Percentiles rank a stretch among this genome's conserved stretches.
These are phyloP conservation scores for Cocos nucifera DNA, from an alignment of 176 grass and related monocot genomes.

Conservation along the genomic window DNA sequence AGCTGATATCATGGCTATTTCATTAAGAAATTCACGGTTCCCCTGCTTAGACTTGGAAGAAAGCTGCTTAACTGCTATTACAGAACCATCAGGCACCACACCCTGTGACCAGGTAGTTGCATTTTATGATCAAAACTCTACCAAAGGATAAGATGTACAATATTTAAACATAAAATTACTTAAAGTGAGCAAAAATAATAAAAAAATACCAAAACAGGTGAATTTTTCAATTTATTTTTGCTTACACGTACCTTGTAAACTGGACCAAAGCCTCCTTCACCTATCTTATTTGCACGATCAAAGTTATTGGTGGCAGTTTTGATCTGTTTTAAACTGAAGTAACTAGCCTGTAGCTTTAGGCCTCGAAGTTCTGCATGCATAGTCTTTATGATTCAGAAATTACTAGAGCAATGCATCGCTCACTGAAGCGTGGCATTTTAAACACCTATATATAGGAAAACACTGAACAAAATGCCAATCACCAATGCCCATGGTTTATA, in stretches of 20 bases:
- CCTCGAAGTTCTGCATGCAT: background rate
- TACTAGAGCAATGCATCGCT: too few relatives aligned
- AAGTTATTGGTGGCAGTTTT: conserved; percentile 12
- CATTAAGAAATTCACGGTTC: conserved; percentile 13
- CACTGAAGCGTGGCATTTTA: too few relatives aligned
- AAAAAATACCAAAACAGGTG: background rate
- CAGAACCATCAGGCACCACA: conserved; percentile 6
- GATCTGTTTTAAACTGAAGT: conserved; percentile 11
- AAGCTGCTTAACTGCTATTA: conserved; percentile 15
- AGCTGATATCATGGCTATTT: conserved; percentile 10
- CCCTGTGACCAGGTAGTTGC: background rate
- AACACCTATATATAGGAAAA: too few relatives aligned
- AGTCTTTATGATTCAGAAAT: too few relatives aligned
- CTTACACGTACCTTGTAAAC: conserved; percentile 7
- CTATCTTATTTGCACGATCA: conserved; percentile 14
- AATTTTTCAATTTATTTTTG: too few relatives aligned
- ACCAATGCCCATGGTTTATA: too few relatives aligned
- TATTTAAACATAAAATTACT: background rate
- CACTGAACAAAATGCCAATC: too few relatives aligned
- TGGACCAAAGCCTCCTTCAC: conserved; percentile 14
- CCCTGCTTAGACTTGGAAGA: conserved; percentile 16
- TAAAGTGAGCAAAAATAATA: background rate
- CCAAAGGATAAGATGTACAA: too few relatives aligned
- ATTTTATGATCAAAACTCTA: background rate
- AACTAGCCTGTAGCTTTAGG: background rate